Conservation (phyloP, 1,284 basidiomycete species). For the Gymnopus androsaceus region DNA sequence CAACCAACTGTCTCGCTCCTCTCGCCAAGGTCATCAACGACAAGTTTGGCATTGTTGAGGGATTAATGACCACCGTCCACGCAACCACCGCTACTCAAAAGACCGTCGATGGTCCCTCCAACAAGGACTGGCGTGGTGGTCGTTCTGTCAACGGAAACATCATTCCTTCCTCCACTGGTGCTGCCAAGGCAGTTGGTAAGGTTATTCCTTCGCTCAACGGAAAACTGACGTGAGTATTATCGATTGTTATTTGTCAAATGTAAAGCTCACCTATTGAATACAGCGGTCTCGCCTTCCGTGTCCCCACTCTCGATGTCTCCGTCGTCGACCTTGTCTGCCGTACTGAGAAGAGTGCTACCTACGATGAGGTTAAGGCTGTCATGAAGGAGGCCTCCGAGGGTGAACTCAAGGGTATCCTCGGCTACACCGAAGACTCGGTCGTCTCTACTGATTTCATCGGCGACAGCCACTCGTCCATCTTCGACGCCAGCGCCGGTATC, state of each 20-base stretch:
- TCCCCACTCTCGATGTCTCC: constrained; percentile 95
- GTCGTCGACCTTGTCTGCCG: constrained; percentile 98
- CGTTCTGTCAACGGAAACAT: constrained; percentile 98
- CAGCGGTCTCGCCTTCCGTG: constrained; percentile 96
- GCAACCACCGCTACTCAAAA: constrained; percentile 98
- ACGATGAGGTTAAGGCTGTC: constrained; percentile 91
- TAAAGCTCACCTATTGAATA: neutral
- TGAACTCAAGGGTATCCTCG: constrained; percentile 81
- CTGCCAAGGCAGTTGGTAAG: constrained; percentile 99
- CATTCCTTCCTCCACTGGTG: constrained; percentile 98
- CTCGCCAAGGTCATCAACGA: constrained; percentile 98
- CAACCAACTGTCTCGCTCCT: constrained; percentile 98
- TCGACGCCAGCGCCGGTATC: constrained; percentile 94
- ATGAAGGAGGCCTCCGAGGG: constrained; percentile 84
- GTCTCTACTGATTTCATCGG: constrained; percentile 96
- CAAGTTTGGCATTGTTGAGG: constrained; percentile 93
- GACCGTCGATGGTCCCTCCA: constrained; percentile 96
- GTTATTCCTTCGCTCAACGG: constrained; percentile 97
- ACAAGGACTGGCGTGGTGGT: constrained; percentile 96
- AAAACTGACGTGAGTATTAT: constrained; percentile 80
- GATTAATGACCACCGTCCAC: constrained; percentile 99
- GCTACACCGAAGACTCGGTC: constrained; percentile 93
- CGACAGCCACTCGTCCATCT: constrained; percentile 78
- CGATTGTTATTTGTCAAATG: constrained; percentile 1
- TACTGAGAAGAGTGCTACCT: constrained; percentile 83